Evolutionary conservation across 129 eudicot species (phyloP), one percentile per base, ranked within the genome.

Genomic region (Flaveria ramosissima): DNA sequence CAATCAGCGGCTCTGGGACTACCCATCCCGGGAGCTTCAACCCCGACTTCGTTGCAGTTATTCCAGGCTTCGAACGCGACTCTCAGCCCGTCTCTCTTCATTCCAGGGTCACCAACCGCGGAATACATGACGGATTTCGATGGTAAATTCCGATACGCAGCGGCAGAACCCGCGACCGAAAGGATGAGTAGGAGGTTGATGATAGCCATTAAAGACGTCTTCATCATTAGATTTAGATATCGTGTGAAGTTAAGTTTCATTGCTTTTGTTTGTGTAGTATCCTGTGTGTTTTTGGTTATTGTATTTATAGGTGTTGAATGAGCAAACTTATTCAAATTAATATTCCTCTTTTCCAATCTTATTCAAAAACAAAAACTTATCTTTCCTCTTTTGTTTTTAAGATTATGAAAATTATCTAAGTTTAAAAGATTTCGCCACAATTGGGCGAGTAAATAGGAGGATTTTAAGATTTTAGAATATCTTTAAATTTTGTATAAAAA

Each of bases 1-100:
- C 98, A 92, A 78, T 90, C 98, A 45, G 98, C 98, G 75, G 96
- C 94, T 75, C 98, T 80, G 2, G 98, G 98, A 80, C 96, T 92
- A 14, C 94, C 96, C 96, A 90, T 92, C 20, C 51, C 68, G 63
- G 94, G 94, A n/a, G 94, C 92, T 85, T 92, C 96, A 4, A 71
- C 57, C 15, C 94, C 98, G 56, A 92, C 98, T 71, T 92, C 98
- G 83, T 92, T 92, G 80, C 98, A 92, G 68, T 86, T 90, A 41
- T 90, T 90, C 98, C 98, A 92, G 5, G 84, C 98, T 71, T 92
- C 98, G 67, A 92, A 86, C 0, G 85, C 98, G 4, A 92, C 93
- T 75, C 96, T 79, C 57, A 89, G 62, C 12, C 83, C 96, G 77
- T 89, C 98, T 42, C 87, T 86, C 43, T 78, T 83, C 98, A 92